Evolutionary conservation across 2,329 filamentous ascomycete species (phyloP).

Genomic region (Exutisphaerella laricina): DNA sequence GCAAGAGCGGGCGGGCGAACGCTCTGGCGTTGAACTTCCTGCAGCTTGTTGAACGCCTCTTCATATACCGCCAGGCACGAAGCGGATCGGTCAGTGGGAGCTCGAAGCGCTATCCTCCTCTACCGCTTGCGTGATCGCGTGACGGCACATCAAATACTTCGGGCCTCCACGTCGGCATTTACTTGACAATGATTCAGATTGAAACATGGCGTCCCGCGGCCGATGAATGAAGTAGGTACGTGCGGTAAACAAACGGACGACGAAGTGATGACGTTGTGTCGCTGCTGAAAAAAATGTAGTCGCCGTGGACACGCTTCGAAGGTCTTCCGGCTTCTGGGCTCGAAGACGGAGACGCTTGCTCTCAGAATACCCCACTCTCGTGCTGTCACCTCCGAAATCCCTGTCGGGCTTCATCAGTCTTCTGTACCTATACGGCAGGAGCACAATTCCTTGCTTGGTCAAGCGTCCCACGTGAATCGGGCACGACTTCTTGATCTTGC

Average conservation of each 20-base stretch:
- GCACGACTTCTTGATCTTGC: neutral
- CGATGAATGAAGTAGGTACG: neutral
- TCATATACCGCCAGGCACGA: neutral
- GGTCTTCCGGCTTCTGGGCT: constrained; percentile 1
- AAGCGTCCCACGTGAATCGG: neutral
- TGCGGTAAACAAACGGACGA: neutral
- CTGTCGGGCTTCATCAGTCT: neutral
- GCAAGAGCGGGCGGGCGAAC: constrained; percentile 10
- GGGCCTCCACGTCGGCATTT: neutral
- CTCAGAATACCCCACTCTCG: neutral
- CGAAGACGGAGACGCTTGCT: neutral
- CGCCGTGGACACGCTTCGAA: neutral
- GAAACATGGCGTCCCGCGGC: neutral
- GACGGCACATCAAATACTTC: neutral
- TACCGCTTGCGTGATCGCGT: neutral
- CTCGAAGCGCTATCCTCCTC: neutral
- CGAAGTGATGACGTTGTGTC: no score
- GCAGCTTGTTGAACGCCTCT: constrained; percentile 4
- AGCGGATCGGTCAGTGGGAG: neutral
- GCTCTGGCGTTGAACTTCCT: neutral
- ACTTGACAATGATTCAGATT: neutral
- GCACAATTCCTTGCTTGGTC: neutral
- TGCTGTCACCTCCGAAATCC: neutral
- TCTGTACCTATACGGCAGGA: neutral
- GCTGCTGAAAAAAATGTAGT: neutral